phyloP scores from a whole-genome alignment of 2,329 filamentous ascomycete genomes.

The Stemphylium beticola region DNA sequence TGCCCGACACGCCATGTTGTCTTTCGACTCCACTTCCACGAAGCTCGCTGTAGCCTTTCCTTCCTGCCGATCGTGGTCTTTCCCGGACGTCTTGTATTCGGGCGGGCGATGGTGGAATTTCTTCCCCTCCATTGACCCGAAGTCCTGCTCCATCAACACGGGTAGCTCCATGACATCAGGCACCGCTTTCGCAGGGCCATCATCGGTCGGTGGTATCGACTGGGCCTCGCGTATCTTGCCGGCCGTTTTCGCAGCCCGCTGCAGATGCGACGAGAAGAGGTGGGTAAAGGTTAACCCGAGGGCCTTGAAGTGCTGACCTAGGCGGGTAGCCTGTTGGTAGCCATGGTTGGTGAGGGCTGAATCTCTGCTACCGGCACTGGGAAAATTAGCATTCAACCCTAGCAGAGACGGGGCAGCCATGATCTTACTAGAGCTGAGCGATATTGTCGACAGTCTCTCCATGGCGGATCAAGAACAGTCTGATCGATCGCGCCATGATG shows the following conservation, averaged over 20 bases:
- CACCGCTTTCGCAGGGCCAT: conserved; percentile 6
- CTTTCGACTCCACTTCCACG: conserved; percentile 69
- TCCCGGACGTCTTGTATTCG: conserved; percentile 21
- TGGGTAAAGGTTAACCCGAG: conserved; percentile 69
- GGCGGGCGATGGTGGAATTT: conserved; percentile 56
- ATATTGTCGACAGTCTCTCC: conserved; percentile 92
- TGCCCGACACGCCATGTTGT: conserved; percentile 69
- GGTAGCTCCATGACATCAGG: conserved; percentile 35
- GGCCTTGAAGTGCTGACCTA: conserved; percentile 71
- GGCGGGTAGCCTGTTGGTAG: conserved; percentile 74
- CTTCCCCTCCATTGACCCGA: conserved; percentile 73
- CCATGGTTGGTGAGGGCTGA: conserved; percentile 83
- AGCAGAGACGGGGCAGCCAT: conserved; percentile 4
- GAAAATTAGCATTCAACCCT: conserved; percentile 29
- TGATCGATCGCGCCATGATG: conserved; percentile 54
- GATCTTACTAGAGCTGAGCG: conserved; percentile 70
- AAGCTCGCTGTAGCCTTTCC: conserved; percentile 54
- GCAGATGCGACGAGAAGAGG: conserved; percentile 79
- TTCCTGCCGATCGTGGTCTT: conserved; percentile 27
- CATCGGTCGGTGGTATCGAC: conserved; percentile 8
- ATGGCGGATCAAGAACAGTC: conserved; percentile 80
- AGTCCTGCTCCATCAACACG: conserved; percentile 73
- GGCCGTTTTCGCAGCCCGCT: conserved; percentile 75
- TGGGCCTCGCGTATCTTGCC: conserved; percentile 68
- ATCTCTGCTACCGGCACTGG: conserved; percentile 79